Evolutionary conservation across 495 filamentous ascomycete species (phyloP).

Genomic region (Barbatosphaeria neglecta): DNA sequence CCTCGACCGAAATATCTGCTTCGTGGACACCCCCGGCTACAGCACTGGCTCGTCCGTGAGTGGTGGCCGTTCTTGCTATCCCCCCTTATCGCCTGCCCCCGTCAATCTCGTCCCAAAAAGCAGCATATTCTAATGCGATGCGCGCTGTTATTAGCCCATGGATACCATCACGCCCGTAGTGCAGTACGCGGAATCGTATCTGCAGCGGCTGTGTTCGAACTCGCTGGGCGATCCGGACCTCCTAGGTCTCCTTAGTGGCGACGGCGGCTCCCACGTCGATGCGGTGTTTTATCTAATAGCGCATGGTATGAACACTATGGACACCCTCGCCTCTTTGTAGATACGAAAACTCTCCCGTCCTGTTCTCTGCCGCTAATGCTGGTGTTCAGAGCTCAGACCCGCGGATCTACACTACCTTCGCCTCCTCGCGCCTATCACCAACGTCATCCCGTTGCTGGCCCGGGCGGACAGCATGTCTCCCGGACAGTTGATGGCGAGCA

Average conservation of each 20-base stretch:
- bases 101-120: too few relatives aligned
- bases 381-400: conserved; percentile 48
- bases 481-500: conserved; percentile 48
- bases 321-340: too few relatives aligned
- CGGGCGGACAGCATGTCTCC: conserved; percentile 59
- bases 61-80: background rate
- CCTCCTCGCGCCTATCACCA: conserved; percentile 65
- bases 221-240: conserved; percentile 60
- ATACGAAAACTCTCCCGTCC: too few relatives aligned
- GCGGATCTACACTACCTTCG: conserved; percentile 69
- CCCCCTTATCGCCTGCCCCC: background rate
- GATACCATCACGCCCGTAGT: conserved; percentile 58
- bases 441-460: conserved; percentile 75
- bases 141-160: conserved; percentile 32
- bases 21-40: conserved; percentile 83
- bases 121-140: conserved; percentile 1
- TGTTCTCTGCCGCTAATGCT: background rate
- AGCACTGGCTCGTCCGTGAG: conserved; percentile 47
- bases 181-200: conserved; percentile 64
- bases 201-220: conserved; percentile 51
- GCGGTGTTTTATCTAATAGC: conserved; percentile 70
- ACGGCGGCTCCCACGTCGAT: conserved; percentile 83
- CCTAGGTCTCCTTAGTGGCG: conserved; percentile 67
- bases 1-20: conserved; percentile 87
- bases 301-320: conserved; percentile 23